Percentiles rank a stretch among this genome's conserved stretches.
Conservation (phyloP, 306 rosid genomes). For the Malus sieversii region DNA sequence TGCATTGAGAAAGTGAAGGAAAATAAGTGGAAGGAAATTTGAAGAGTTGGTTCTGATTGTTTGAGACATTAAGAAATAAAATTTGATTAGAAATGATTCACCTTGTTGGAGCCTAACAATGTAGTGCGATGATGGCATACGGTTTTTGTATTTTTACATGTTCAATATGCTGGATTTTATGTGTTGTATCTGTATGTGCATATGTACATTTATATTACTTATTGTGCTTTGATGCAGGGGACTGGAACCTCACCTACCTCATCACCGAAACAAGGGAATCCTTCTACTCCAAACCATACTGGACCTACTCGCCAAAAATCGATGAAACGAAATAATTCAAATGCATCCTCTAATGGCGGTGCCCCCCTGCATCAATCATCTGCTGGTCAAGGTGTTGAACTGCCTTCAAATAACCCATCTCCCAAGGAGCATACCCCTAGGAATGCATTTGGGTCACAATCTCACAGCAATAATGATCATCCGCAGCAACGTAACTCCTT, state of each 20-base stretch:
- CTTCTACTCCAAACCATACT: constrained; percentile 31
- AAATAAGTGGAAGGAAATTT: background rate
- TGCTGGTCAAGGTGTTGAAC: constrained; percentile 31
- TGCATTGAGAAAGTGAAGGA: background rate
- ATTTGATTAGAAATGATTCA: background rate
- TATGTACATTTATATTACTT: constrained; percentile 19
- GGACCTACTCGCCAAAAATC: constrained; percentile 39
- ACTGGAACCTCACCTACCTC: constrained; percentile 32
- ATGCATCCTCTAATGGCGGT: constrained; percentile 46
- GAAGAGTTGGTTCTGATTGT: background rate
- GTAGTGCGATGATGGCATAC: background rate
- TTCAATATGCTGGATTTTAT: background rate
- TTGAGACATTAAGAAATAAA: background rate
- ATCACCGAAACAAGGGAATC: constrained; percentile 37
- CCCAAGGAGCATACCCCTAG: constrained; percentile 51
- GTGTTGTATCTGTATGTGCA: background rate
- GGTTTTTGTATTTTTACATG: background rate
- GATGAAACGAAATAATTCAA: constrained; percentile 34
- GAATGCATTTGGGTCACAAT: constrained; percentile 41
- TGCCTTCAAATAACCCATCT: constrained; percentile 33
- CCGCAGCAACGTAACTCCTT: constrained; percentile 48
- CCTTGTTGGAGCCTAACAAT: background rate
- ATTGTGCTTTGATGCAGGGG: constrained; percentile 40
- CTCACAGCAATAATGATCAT: constrained; percentile 44
- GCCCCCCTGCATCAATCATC: constrained; percentile 35